Evolutionary conservation across 495 filamentous ascomycete genomes (phyloP).

Genomic region (Podospora didyma): DNA sequence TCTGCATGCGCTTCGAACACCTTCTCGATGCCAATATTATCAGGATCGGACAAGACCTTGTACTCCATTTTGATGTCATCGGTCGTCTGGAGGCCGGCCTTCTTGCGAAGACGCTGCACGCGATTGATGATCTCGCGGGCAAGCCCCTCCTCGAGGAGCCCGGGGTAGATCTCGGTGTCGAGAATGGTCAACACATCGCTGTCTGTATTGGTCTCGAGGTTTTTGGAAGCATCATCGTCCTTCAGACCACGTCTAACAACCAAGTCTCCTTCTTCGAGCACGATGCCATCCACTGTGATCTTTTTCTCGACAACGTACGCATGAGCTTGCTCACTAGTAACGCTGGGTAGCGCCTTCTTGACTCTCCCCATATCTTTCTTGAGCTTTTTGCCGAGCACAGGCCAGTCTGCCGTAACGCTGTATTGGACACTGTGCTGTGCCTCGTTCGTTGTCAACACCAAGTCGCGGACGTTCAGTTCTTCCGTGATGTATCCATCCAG

Average conservation of each 20-base stretch:
- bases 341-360: conserved; percentile 78
- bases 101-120: conserved; percentile 44
- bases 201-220: conserved; percentile 81
- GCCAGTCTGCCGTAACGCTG: conserved; percentile 84
- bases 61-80: conserved; percentile 47
- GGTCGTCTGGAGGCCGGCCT: conserved; percentile 39
- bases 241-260: conserved; percentile 76
- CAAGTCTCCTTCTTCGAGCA: conserved; percentile 74
- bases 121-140: conserved; percentile 44
- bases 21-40: conserved; percentile 66
- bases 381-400: conserved; percentile 90
- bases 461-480: conserved; percentile 83
- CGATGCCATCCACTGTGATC: conserved; percentile 80
- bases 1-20: conserved; percentile 67
- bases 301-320: conserved; percentile 63
- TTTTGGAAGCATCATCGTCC: conserved; percentile 59
- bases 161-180: conserved; percentile 38
- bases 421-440: conserved; percentile 88
- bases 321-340: conserved; percentile 77
- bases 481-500: conserved; percentile 81
- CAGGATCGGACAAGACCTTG: conserved; percentile 57
- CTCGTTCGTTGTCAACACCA: conserved; percentile 85
- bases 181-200: conserved; percentile 43
- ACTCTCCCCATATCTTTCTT: conserved; percentile 89
- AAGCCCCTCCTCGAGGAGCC: conserved; percentile 39